phyloP scores from a whole-genome alignment of 2,329 filamentous ascomycete species.

The Hypoxylon sp. region DNA sequence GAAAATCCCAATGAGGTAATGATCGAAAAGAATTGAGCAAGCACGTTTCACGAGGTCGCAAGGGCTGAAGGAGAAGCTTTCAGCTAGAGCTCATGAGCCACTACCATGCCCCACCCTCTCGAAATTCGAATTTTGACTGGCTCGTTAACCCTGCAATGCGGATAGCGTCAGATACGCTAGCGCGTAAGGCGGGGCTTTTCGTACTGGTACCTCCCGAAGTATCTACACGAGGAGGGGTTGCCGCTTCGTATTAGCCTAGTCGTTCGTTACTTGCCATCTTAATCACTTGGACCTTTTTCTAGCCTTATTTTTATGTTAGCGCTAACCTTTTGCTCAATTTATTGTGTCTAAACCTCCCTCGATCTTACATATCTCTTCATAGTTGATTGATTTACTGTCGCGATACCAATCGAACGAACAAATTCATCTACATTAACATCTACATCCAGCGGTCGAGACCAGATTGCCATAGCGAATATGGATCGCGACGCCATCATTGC shows the following conservation, averaged over 20 bases:
- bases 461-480: slow-evolving; percentile 59
- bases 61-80: slow-evolving; percentile 21
- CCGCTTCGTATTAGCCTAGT: slow-evolving; percentile 29
- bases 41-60: slow-evolving; percentile 5
- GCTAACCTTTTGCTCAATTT: neutral
- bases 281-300: slow-evolving; percentile 14
- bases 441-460: no score
- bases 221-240: slow-evolving; percentile 22
- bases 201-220: slow-evolving; percentile 1
- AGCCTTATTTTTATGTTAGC: slow-evolving; percentile 8
- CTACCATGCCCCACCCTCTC: slow-evolving; percentile 15
- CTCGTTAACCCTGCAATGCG: slow-evolving; percentile 12
- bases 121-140: slow-evolving; percentile 14
- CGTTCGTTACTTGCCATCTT: slow-evolving; percentile 22
- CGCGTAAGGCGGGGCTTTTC: slow-evolving; percentile 14
- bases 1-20: slow-evolving; percentile 18
- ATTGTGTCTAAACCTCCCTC: slow-evolving; percentile 15
- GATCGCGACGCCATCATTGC: slow-evolving; percentile 62
- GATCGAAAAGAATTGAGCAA: slow-evolving; percentile 6
- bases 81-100: slow-evolving; percentile 25
- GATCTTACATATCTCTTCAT: neutral
- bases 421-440: no score
- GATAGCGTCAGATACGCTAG: slow-evolving; percentile 32
- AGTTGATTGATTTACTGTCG: no score
- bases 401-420: no score